phyloP scores from a whole-genome alignment of 768 basidiomycete species.

The Tricholoma matsutake region DNA sequence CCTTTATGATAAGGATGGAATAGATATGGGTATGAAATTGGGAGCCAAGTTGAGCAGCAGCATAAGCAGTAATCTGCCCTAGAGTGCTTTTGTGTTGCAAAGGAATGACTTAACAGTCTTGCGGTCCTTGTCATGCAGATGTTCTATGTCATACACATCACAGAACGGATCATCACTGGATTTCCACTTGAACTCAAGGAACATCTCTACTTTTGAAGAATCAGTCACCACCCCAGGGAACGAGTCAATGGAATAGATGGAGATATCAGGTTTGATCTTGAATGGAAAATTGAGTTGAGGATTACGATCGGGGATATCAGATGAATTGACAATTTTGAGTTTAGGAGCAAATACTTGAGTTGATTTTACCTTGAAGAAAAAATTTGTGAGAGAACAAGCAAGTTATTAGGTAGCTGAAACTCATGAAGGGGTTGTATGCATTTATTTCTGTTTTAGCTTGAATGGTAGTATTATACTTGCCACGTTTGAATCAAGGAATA shows the following conservation, averaged over 20 bases:
- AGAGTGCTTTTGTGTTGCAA: slow-evolving; percentile 5
- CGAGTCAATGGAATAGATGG: neutral
- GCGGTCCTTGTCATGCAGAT: neutral
- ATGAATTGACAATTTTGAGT: slow-evolving; percentile 1
- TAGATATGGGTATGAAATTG: slow-evolving; percentile 17
- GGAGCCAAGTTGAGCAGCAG: slow-evolving; percentile 12
- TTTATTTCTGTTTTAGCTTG: too few species aligned
- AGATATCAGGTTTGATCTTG: neutral
- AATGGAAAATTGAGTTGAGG: neutral
- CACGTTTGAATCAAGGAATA: too few species aligned
- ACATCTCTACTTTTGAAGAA: neutral
- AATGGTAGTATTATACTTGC: too few species aligned
- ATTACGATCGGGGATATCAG: neutral
- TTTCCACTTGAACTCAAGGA: neutral
- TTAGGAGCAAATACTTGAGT: too few species aligned
- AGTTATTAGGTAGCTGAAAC: too few species aligned
- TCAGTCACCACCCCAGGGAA: neutral
- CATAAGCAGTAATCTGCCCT: slow-evolving; percentile 17
- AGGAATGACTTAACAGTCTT: neutral
- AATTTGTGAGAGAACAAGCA: too few species aligned
- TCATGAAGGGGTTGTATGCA: too few species aligned
- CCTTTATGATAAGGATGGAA: slow-evolving; percentile 10
- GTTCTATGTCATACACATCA: neutral
- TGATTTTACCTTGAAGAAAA: too few species aligned
- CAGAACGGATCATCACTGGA: too few species aligned